Percentiles rank a stretch among this genome's conserved stretches.
Conservation (phyloP, 768 basidiomycete species). For the Lentinula aciculospora region DNA sequence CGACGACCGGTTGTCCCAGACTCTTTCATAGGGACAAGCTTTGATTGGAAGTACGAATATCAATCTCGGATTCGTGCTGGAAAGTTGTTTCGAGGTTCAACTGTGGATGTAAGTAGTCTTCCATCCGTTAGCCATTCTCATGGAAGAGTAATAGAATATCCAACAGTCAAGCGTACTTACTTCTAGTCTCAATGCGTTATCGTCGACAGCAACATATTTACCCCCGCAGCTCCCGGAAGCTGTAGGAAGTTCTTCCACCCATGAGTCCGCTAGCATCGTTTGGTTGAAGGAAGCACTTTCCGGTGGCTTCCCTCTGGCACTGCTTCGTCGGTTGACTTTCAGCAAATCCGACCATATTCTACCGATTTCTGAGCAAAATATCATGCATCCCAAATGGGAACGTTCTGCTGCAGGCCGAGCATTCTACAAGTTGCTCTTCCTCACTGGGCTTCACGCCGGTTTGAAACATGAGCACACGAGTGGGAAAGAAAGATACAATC, state of each 20-base stretch:
- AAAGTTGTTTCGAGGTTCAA: not conserved
- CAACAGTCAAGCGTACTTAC: not conserved
- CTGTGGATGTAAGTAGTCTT: not conserved
- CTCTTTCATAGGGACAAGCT: not conserved
- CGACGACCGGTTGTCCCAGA: not conserved
- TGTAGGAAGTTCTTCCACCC: not conserved
- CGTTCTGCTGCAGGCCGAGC: slow-evolving; percentile 1
- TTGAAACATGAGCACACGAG: not conserved
- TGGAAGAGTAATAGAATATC: not conserved
- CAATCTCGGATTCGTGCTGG: not conserved
- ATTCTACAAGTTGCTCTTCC: slow-evolving; percentile 3
- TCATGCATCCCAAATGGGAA: slow-evolving; percentile 1
- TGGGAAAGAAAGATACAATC: not conserved
- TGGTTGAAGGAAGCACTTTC: not conserved
- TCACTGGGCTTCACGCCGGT: not conserved
- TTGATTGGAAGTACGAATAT: slow-evolving; percentile 1
- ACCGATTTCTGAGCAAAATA: not conserved
- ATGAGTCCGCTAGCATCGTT: not conserved
- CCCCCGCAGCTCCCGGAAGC: not conserved
- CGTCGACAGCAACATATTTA: not conserved
- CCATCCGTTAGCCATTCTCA: not conserved
- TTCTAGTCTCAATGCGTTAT: not conserved
- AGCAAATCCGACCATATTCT: not conserved
- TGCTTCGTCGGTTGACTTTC: not conserved
- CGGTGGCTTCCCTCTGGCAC: not conserved